Conservation (phyloP, 345 rosid species). For the Angophora floribunda region DNA sequence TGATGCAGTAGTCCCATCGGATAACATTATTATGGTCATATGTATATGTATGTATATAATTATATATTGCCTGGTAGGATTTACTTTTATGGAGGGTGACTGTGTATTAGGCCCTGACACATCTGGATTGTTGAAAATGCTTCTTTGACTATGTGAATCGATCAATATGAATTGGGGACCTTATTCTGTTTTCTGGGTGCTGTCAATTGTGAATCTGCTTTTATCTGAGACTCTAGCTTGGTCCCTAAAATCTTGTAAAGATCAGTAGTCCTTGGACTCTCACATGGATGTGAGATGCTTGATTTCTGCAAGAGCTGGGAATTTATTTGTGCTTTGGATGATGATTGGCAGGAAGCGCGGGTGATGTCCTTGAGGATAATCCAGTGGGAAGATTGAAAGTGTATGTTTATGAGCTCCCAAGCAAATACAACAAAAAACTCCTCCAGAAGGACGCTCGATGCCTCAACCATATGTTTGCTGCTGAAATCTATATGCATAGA, state of each 20-base stretch:
- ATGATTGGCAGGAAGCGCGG: constrained; percentile 72
- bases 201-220: not conserved
- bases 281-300: not conserved
- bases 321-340: not conserved
- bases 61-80: not conserved
- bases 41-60: too few relatives aligned
- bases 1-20: not conserved
- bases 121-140: not conserved
- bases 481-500: constrained; percentile 87
- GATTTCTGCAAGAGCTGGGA: not conserved
- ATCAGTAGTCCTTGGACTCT: not conserved
- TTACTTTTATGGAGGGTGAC: not conserved
- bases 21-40: not conserved
- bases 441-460: constrained; percentile 96
- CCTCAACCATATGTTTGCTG: constrained; percentile 95
- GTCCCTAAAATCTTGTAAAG: not conserved
- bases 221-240: not conserved
- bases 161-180: not conserved
- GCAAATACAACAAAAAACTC: constrained; percentile 84
- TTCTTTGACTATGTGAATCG: not conserved
- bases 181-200: not conserved
- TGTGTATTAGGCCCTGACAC: not conserved
- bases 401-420: constrained; percentile 84
- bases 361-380: constrained; percentile 91
- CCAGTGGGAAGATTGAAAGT: constrained; percentile 93